Evolutionary conservation across 2,329 filamentous ascomycete species (phyloP), one percentile per base, ranked within the genome.

Genomic region (Mycosphaerella arachidis): DNA sequence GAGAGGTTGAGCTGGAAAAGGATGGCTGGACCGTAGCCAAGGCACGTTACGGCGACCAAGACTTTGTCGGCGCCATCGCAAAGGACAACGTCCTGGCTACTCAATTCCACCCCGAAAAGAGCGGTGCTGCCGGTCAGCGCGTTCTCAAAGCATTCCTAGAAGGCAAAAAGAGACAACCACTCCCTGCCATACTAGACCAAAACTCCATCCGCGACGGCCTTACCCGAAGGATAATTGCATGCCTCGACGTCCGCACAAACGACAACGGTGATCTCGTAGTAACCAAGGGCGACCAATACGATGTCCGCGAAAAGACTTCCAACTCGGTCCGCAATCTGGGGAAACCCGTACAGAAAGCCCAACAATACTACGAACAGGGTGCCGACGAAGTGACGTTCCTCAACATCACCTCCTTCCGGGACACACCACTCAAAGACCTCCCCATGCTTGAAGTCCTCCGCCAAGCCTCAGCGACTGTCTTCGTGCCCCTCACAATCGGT

Each of bases 31-130:
- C 86, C 8, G 89, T 97, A n/a, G 94, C 94, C 1, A 96, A 90
- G 2, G 92, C 88, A 18, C 86, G 84, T 16, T 99, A 99, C 74
- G 92, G 92, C 33, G 79, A 84, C 13, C 92, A 99, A 77, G 88
- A 89, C 40, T 99, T 99, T 72, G 86, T 97, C 10, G 94, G 94
- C 51, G 94, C 93, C 18, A 83, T 99, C 45, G 90, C 91, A 33
- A 89, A 86, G 70, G 89, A 86, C 20, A 96, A 96, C 74, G 78
- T 97, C 24, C 86, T 96, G 60, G 92, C 89, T 2, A 96, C 94
- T 2, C 94, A 99, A 71, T 99, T 99, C 75, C 94, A 99, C 77
- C 94, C 94, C 0, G 94, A 99, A 73, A 99, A 99, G 82, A 96
- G 91, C 71, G 94, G 94, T 56, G 87, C 88, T 18, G 93, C 94